Percentiles rank a stretch among this genome's conserved stretches.
phyloP scores from a whole-genome alignment of 805 yeast species.

The Yamadazyma sp. region DNA sequence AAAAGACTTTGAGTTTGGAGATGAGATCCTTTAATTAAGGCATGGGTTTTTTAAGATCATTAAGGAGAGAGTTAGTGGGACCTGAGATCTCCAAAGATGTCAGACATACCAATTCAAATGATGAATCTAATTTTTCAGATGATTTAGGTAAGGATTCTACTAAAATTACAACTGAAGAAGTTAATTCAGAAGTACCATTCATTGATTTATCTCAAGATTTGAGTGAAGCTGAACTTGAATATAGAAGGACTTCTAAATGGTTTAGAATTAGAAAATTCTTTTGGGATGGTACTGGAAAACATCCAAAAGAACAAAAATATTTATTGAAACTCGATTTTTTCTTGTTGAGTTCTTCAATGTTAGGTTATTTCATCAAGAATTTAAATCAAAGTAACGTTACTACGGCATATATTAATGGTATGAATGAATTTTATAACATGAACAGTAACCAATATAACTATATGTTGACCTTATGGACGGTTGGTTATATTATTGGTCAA shows the following conservation, averaged over 20 bases:
- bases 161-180: constrained; percentile 2
- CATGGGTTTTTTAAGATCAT: constrained; percentile 1
- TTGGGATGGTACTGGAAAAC: constrained; percentile 39
- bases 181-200: constrained; percentile 1
- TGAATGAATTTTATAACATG: constrained; percentile 43
- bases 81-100: constrained; percentile 3
- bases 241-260: background rate
- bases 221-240: constrained; percentile 1
- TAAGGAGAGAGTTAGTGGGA: constrained; percentile 1
- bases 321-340: constrained; percentile 38
- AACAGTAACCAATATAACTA: constrained; percentile 33
- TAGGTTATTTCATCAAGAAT: constrained; percentile 49
- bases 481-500: constrained; percentile 52
- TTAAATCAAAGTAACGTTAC: constrained; percentile 41
- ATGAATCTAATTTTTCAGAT: background rate
- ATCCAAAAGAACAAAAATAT: constrained; percentile 33
- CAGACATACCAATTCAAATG: background rate
- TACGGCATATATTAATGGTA: constrained; percentile 47
- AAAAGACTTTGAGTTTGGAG: too few relatives aligned
- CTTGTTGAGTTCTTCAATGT: constrained; percentile 52
- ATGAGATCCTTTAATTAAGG: too few relatives aligned
- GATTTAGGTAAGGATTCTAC: constrained; percentile 1
- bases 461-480: constrained; percentile 20
- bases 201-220: constrained; percentile 4
- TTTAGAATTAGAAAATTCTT: constrained; percentile 19